Conservation (phyloP, 2,329 filamentous ascomycete species). For the Aspergillus hortae region DNA sequence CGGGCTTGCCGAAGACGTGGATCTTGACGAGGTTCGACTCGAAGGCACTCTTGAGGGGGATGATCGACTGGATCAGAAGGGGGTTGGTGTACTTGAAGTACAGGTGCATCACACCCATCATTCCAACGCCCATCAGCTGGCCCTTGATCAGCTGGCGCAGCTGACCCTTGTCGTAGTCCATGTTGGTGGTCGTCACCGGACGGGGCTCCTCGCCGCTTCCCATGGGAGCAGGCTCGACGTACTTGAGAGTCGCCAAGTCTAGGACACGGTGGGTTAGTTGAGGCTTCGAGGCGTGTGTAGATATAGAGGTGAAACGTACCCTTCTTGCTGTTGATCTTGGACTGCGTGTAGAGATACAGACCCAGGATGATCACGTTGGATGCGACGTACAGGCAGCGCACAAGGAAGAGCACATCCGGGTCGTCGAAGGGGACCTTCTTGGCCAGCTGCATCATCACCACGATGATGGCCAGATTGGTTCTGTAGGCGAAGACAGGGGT, state of each 20-base stretch:
- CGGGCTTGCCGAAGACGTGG: conserved; percentile 81
- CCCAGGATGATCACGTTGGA: conserved; percentile 79
- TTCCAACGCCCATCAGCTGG: conserved; percentile 92
- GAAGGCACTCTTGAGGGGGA: conserved; percentile 91
- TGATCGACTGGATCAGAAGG: conserved; percentile 96
- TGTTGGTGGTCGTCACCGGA: conserved; percentile 91
- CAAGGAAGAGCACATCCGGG: conserved; percentile 63
- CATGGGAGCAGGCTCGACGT: conserved; percentile 92
- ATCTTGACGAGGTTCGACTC: conserved; percentile 97
- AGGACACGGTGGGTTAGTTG: conserved; percentile 1
- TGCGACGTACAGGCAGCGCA: conserved; percentile 62
- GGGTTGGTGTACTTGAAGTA: conserved; percentile 99
- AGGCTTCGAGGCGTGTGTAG: background rate
- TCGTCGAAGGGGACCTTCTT: conserved; percentile 96
- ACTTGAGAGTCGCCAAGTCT: conserved; percentile 98
- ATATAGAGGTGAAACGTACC: conserved; percentile 56
- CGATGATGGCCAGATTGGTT: conserved; percentile 89
- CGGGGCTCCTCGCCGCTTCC: conserved; percentile 92
- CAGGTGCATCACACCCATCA: conserved; percentile 98
- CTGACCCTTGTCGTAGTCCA: conserved; percentile 89
- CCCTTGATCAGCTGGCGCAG: conserved; percentile 80
- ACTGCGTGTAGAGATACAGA: conserved; percentile 82
- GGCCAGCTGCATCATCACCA: conserved; percentile 96
- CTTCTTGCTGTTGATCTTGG: conserved; percentile 92
- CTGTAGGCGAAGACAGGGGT: conserved; percentile 45